Evolutionary conservation across 257 asterid genomes (phyloP), one percentile per base, ranked within the genome.

Genomic region (Cinchona pubescens): DNA sequence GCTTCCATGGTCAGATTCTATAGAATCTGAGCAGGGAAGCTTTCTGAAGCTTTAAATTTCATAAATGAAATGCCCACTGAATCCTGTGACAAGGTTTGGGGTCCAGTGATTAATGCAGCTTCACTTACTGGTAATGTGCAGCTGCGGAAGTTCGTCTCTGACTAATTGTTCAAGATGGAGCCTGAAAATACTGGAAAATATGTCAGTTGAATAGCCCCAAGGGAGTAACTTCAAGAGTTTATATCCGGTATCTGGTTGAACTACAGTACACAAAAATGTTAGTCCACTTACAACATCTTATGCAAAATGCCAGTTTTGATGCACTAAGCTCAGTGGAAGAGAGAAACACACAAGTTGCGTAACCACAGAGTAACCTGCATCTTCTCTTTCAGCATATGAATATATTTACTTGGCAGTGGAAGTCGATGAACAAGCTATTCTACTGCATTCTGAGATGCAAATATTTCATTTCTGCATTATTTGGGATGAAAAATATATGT

Each of bases 71-170:
- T 93, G 97, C 92, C 96, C 2, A 56, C 79, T 18, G 83, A 87
- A 75, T 96, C 97, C 35, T 77, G 79, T 71, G 91, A 86, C 8
- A 88, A 76, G 78, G 88, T 88, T 56, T 91, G 97, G 97, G 96
- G 98, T 76, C 94, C 96, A 59, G 75, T 93, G 74, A 92, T 93
- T 67, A 83, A 83, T 78, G 96, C 96, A 74, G 98, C 98, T 79
- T 85, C 90, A 21, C 86, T 83, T 73, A 83, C 78, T 81, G 88
- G 88, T 67, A 87, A 91, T 59, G 77, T 89, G 70, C 96, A 90
- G 79, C 88, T 91, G 73, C 96, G 92, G 11, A 74, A 84, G 79
- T 79, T 79, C 62, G 88, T 82, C 30, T 91, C 88, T 69, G 83
- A 75, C 78, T 84, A 80, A 75, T 81, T 93, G 74, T 87, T 90